Percentiles rank a stretch among this genome's conserved stretches.
phyloP scores from a whole-genome alignment of 148 eudicot species.

The Tetragonia tetragonoides region DNA sequence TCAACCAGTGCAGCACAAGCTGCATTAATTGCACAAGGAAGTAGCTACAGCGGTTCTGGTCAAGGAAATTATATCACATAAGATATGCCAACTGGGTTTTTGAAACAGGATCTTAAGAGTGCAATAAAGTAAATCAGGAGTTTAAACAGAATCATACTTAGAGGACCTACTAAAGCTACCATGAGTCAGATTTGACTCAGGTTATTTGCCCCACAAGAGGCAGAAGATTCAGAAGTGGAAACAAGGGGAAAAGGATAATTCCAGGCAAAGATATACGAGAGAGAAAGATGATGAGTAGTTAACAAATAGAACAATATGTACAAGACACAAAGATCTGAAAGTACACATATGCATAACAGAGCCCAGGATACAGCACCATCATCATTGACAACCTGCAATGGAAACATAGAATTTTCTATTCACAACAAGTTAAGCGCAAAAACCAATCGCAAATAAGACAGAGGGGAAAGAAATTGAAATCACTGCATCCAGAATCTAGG shows the following conservation, averaged over 20 bases:
- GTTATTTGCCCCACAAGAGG: neutral
- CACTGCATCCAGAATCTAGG: neutral
- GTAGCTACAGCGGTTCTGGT: slow-evolving; percentile 64
- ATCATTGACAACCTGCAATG: slow-evolving; percentile 91
- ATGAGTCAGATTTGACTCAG: neutral
- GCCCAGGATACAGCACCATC: slow-evolving; percentile 98
- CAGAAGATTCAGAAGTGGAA: neutral
- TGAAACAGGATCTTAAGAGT: neutral
- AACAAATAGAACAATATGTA: neutral
- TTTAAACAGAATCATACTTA: neutral
- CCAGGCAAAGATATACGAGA: neutral
- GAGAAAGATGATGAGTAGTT: neutral
- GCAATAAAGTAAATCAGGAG: neutral
- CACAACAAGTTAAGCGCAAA: slow-evolving; percentile 3
- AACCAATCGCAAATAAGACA: neutral
- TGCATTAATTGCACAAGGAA: slow-evolving; percentile 94
- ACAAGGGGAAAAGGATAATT: neutral
- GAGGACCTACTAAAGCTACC: neutral
- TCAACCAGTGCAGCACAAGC: slow-evolving; percentile 94
- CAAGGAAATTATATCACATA: slow-evolving; percentile 35
- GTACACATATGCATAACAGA: neutral
- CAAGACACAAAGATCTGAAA: neutral
- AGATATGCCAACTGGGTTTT: neutral
- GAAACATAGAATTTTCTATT: slow-evolving; percentile 1
- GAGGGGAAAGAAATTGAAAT: neutral